Percentiles rank a stretch among this genome's conserved stretches.
Evolutionary conservation across 2,329 filamentous ascomycete species (phyloP).

Genomic region (Exophiala dermatitidis): DNA sequence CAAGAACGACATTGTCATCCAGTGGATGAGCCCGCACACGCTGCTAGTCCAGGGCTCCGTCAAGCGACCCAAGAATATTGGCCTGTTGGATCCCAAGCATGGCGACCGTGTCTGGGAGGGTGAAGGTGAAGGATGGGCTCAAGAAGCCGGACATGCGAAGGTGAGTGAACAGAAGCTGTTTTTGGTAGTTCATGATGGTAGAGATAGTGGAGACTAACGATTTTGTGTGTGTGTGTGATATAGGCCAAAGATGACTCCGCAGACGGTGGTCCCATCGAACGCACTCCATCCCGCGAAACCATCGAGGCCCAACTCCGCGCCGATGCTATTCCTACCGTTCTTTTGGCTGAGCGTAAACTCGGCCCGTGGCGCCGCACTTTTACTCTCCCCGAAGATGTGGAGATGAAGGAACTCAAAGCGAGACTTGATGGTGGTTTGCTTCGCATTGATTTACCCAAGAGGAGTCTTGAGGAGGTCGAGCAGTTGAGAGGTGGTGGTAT

Average conservation of each 20-base stretch:
- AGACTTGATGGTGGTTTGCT: conserved; percentile 19
- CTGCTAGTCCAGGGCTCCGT: conserved; percentile 19
- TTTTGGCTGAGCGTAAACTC: conserved; percentile 19
- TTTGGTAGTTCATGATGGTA: too few relatives aligned
- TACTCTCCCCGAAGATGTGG: conserved; percentile 21
- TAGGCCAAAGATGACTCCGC: background rate
- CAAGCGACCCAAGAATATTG: conserved; percentile 15
- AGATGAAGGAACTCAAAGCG: conserved; percentile 23
- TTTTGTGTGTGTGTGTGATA: too few relatives aligned
- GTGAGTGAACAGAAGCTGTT: conserved; percentile 3
- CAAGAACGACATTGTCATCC: conserved; percentile 17
- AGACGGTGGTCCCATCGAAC: conserved; percentile 18
- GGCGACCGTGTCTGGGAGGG: conserved; percentile 20
- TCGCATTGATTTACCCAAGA: conserved; percentile 20
- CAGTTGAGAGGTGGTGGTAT: conserved; percentile 14
- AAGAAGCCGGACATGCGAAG: conserved; percentile 17
- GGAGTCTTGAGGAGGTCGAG: conserved; percentile 17
- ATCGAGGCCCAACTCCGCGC: conserved; percentile 13
- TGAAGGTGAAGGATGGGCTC: conserved; percentile 16
- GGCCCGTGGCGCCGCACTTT: conserved; percentile 22
- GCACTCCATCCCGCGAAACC: conserved; percentile 19
- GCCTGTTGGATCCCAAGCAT: conserved; percentile 11
- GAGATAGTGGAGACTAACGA: too few relatives aligned
- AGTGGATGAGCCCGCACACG: conserved; percentile 21
- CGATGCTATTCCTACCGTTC: conserved; percentile 17